Evolutionary conservation across 2,329 filamentous ascomycete species (phyloP).

Genomic region (Amphichorda felina): DNA sequence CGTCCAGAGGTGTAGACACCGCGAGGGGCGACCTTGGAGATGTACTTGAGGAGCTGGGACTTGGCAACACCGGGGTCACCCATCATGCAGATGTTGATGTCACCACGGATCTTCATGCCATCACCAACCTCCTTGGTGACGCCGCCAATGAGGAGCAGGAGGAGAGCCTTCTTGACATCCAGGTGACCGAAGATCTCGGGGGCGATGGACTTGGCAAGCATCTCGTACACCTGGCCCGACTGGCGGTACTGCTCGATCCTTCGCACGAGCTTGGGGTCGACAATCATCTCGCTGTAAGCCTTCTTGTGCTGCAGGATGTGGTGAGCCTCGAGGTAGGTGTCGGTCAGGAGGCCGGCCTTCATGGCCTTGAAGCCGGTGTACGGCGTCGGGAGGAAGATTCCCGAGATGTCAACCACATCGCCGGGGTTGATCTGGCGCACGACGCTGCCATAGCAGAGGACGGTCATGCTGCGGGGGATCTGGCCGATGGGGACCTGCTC

Average conservation of each 20-base stretch:
- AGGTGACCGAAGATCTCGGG: conserved; percentile 95
- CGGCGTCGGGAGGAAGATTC: conserved; percentile 91
- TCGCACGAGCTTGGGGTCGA: conserved; percentile 68
- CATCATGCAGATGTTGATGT: conserved; percentile 98
- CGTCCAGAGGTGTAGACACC: conserved; percentile 77
- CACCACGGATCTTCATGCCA: conserved; percentile 96
- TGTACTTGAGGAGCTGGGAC: conserved; percentile 96
- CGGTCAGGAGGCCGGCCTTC: conserved; percentile 86
- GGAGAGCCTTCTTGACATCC: conserved; percentile 94
- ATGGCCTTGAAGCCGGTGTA: conserved; percentile 99
- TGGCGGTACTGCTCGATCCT: conserved; percentile 78
- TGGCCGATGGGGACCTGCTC: conserved; percentile 97
- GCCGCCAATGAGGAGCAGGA: conserved; percentile 91
- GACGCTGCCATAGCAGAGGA: conserved; percentile 79
- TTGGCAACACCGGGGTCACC: conserved; percentile 99
- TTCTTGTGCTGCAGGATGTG: conserved; percentile 94
- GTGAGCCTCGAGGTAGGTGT: conserved; percentile 94
- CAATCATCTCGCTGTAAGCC: conserved; percentile 83
- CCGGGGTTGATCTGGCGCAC: conserved; percentile 84
- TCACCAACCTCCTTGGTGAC: conserved; percentile 95
- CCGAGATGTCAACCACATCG: conserved; percentile 86
- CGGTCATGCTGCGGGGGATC: conserved; percentile 81
- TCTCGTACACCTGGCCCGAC: conserved; percentile 89
- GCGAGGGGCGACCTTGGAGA: conserved; percentile 92
- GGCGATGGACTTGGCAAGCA: conserved; percentile 88